Evolutionary conservation across 257 asterid species (phyloP).

Genomic region (Paraleonurus japonicus): DNA sequence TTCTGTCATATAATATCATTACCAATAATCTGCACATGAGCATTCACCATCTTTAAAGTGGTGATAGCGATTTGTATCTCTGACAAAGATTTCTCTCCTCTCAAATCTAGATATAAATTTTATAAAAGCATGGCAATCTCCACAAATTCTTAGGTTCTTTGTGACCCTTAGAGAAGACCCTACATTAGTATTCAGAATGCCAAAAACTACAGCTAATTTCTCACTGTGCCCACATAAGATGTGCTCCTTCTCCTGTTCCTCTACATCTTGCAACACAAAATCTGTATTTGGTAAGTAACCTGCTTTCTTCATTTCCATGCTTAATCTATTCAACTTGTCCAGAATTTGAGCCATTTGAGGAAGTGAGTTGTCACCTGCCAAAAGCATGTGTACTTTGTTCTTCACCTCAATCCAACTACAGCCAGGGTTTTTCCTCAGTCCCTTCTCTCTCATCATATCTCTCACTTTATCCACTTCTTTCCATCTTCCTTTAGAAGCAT

Average conservation of each 20-base stretch:
- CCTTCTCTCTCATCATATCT: slow-evolving; percentile 65
- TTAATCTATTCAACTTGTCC: slow-evolving; percentile 48
- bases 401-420: slow-evolving; percentile 96
- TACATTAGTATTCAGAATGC: slow-evolving; percentile 61
- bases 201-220: slow-evolving; percentile 87
- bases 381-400: slow-evolving; percentile 76
- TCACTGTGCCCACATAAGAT: slow-evolving; percentile 93
- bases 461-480: slow-evolving; percentile 64
- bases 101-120: slow-evolving; percentile 71
- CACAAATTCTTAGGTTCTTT: slow-evolving; percentile 89
- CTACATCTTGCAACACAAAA: slow-evolving; percentile 86
- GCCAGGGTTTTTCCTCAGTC: slow-evolving; percentile 81
- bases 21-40: slow-evolving; percentile 92
- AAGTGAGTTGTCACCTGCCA: slow-evolving; percentile 84
- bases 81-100: slow-evolving; percentile 73
- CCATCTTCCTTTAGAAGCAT: slow-evolving; percentile 81
- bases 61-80: slow-evolving; percentile 87
- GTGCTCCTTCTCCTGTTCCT: slow-evolving; percentile 90
- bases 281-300: slow-evolving; percentile 60
- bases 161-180: slow-evolving; percentile 70
- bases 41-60: slow-evolving; percentile 81
- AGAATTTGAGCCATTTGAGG: slow-evolving; percentile 69
- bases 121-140: slow-evolving; percentile 80
- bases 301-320: slow-evolving; percentile 75
- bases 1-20: slow-evolving; percentile 30